Percentiles rank a stretch among this genome's conserved stretches.
phyloP scores from a whole-genome alignment of 768 basidiomycete genomes.

The Leccinum boreale region DNA sequence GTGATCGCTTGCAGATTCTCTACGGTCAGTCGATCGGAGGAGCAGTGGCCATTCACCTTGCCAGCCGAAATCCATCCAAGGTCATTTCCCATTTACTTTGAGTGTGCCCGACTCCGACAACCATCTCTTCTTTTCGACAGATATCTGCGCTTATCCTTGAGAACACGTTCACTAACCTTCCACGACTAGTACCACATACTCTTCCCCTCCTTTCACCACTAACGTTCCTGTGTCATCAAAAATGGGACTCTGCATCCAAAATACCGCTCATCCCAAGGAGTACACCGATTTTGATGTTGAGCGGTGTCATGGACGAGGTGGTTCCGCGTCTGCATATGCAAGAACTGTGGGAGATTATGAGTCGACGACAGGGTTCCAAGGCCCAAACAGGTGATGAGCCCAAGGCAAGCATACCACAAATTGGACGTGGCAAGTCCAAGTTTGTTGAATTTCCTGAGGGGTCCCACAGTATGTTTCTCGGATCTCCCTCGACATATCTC shows the following conservation, averaged over 20 bases:
- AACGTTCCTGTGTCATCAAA: slow-evolving; percentile 80
- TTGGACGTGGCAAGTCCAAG: slow-evolving; percentile 51
- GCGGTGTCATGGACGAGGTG: slow-evolving; percentile 58
- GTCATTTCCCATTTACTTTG: slow-evolving; percentile 32
- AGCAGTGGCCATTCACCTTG: slow-evolving; percentile 87
- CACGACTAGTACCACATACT: slow-evolving; percentile 74
- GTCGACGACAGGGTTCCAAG: slow-evolving; percentile 42
- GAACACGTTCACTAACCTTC: slow-evolving; percentile 90
- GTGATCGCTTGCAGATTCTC: slow-evolving; percentile 46
- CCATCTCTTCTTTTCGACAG: slow-evolving; percentile 33
- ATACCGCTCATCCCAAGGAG: slow-evolving; percentile 57
- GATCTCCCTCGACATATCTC: background rate
- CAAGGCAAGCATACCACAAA: slow-evolving; percentile 40
- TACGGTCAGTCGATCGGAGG: slow-evolving; percentile 92
- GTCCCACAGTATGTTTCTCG: slow-evolving; percentile 46
- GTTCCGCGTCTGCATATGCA: slow-evolving; percentile 56
- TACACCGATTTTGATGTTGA: slow-evolving; percentile 80
- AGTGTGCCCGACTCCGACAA: background rate
- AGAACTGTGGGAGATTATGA: slow-evolving; percentile 61
- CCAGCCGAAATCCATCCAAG: slow-evolving; percentile 68
- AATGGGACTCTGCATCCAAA: slow-evolving; percentile 78
- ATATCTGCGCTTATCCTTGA: slow-evolving; percentile 82
- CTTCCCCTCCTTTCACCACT: slow-evolving; percentile 72
- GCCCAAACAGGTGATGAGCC: slow-evolving; percentile 14
- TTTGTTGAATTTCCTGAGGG: slow-evolving; percentile 56